Evolutionary conservation across 1,284 basidiomycete genomes (phyloP).

Genomic region (Quambalaria eucalypti): DNA sequence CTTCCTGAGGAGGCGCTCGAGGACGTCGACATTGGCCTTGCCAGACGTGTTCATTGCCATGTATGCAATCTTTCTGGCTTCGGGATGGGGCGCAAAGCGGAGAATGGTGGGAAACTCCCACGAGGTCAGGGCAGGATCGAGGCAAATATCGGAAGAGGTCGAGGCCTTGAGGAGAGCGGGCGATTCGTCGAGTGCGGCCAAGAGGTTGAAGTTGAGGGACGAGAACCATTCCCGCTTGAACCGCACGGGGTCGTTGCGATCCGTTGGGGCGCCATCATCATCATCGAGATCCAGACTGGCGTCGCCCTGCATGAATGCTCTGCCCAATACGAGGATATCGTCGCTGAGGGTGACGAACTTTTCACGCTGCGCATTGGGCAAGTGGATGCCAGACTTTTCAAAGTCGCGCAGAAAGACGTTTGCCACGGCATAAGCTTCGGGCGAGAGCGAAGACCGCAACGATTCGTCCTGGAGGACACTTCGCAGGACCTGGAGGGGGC

Average conservation of each 20-base stretch:
- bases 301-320: conserved; percentile 62
- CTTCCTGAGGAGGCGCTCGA: conserved; percentile 34
- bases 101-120: conserved; percentile 85
- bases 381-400: conserved; percentile 88
- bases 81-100: conserved; percentile 69
- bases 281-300: neutral
- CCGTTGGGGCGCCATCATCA: neutral
- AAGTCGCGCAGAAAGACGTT: conserved; percentile 92
- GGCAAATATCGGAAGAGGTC: neutral
- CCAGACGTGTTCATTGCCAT: conserved; percentile 40
- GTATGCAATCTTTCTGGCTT: conserved; percentile 69
- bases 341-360: conserved; percentile 85
- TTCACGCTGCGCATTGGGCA: conserved; percentile 66
- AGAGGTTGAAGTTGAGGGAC: neutral
- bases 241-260: neutral
- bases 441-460: conserved; percentile 37
- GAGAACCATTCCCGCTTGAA: neutral
- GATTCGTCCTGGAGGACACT: conserved; percentile 46
- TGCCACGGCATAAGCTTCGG: conserved; percentile 57
- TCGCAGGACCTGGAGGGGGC: conserved; percentile 46
- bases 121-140: conserved; percentile 52
- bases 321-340: conserved; percentile 76
- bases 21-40: conserved; percentile 22
- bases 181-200: neutral
- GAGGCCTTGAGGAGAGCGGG: neutral